A percentile compares a stretch with the other conserved stretches of the same genome.
phyloP scores from a whole-genome alignment of 2,329 filamentous ascomycete genomes.

The Colletotrichum cuscutae region DNA sequence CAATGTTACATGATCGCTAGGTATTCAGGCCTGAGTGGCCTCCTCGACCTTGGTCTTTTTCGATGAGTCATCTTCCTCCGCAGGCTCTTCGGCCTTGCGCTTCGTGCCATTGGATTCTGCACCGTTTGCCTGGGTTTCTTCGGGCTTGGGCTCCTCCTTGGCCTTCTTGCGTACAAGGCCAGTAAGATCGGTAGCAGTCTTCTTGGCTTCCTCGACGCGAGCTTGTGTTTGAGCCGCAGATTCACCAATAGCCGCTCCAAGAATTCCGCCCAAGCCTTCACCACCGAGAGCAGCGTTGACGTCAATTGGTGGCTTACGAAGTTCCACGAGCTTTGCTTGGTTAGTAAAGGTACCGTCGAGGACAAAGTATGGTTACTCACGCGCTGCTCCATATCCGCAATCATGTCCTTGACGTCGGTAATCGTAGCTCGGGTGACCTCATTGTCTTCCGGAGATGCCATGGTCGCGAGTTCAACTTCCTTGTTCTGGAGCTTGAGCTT shows the following conservation, averaged over 20 bases:
- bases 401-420: slow-evolving; percentile 79
- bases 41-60: slow-evolving; percentile 49
- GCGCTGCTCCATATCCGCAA: slow-evolving; percentile 81
- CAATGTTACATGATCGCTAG: neutral
- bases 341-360: neutral
- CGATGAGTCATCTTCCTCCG: slow-evolving; percentile 45
- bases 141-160: slow-evolving; percentile 47
- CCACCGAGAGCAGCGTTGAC: slow-evolving; percentile 66
- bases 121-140: slow-evolving; percentile 38
- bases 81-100: slow-evolving; percentile 62
- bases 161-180: slow-evolving; percentile 80
- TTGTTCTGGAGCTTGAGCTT: slow-evolving; percentile 77
- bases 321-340: slow-evolving; percentile 69
- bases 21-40: slow-evolving; percentile 35
- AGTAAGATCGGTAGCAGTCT: slow-evolving; percentile 77
- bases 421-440: slow-evolving; percentile 72
- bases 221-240: slow-evolving; percentile 69
- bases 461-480: slow-evolving; percentile 72
- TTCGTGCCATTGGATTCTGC: slow-evolving; percentile 56
- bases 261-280: slow-evolving; percentile 65
- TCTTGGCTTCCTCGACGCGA: slow-evolving; percentile 77
- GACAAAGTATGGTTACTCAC: slow-evolving; percentile 53
- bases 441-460: slow-evolving; percentile 73
- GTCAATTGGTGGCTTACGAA: slow-evolving; percentile 71
- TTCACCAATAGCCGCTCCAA: slow-evolving; percentile 72